Evolutionary conservation across 75 land plant genomes (phyloP).

Genomic region (Chamaecyparis obtusa): DNA sequence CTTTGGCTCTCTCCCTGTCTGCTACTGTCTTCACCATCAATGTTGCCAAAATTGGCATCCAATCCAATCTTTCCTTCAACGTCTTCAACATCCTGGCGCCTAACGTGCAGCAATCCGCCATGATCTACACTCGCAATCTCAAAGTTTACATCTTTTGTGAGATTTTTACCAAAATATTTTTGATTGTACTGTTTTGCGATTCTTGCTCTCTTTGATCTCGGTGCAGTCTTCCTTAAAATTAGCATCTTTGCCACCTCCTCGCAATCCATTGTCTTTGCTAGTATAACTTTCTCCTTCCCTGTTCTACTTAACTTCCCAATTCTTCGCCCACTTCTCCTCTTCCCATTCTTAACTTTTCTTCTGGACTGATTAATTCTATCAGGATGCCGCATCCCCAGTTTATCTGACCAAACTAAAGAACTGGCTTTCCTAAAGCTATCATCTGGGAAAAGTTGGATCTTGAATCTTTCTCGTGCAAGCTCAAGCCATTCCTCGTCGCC

Average conservation of each 20-base stretch:
- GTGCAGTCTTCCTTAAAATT: background rate
- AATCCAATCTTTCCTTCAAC: background rate
- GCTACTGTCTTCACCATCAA: background rate
- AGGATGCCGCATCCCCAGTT: background rate
- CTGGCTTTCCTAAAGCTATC: background rate
- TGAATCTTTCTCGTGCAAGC: constrained; percentile 31
- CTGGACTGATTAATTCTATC: background rate
- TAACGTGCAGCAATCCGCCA: background rate
- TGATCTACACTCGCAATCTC: background rate
- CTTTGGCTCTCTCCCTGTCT: background rate
- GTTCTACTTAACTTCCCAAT: background rate
- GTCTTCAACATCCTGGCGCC: background rate
- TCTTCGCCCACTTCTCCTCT: background rate
- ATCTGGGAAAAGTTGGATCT: background rate
- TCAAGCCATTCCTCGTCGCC: constrained; percentile 42
- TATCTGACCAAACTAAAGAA: background rate
- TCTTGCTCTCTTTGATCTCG: constrained; percentile 2
- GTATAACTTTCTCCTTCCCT: background rate
- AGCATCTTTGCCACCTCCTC: background rate
- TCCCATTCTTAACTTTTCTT: background rate
- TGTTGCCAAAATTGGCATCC: background rate
- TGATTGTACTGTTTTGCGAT: background rate
- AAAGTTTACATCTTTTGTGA: background rate
- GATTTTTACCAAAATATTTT: background rate
- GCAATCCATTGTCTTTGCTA: background rate